Base-by-base conservation (phyloP, 163 green algal species). In the Volvox carteri region DNA sequence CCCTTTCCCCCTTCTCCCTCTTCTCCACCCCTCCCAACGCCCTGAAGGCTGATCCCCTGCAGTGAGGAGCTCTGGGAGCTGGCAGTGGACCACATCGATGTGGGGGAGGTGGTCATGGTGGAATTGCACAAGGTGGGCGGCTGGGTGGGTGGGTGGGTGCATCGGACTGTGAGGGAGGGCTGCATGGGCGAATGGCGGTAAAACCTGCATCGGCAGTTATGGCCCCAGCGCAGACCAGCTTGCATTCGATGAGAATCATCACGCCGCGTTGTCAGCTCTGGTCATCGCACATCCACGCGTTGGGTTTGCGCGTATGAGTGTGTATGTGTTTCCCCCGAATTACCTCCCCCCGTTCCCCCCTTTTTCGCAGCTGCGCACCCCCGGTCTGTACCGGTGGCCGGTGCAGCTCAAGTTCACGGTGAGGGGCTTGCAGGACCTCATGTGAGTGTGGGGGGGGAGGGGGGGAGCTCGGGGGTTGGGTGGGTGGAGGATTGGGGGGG, bases 351-450 rank as follows among this genome's bases (percentile, higher is more conserved):
- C n/a, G n/a, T n/a, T n/a, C 44, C 72, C 54, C 2, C 18, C 67
- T 35, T 14, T 23, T 72, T 11, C 70, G 39, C 77, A 93, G 88
- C 19, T 92, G 9, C 78, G 87, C 35, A 42, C 9, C 37, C 80
- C 85, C 28, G 91, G 88, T 6, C 81, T 94, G 74, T 92, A 92
- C 88, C 86, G 88, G 33, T 94, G 91, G 91, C 91, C 91, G 4
- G 37, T 94, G 23, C 91, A 94, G 88, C 70, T 90, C 44, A 77
- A 92, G 85, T 87, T 94, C 81, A 72, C 42, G 0, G 65, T 80
- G 23, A 70, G 41, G 72, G 54, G 18, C 6, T 37, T 89, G 72
- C 84, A 89, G 54, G 72, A 89, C 52, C 52, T 89, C 52, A 89
- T 89, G 84, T 89, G 37, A 72, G 83, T 14, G 16, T 23, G 0